phyloP scores from a whole-genome alignment of 257 asterid species.

The Scutellaria baicalensis region DNA sequence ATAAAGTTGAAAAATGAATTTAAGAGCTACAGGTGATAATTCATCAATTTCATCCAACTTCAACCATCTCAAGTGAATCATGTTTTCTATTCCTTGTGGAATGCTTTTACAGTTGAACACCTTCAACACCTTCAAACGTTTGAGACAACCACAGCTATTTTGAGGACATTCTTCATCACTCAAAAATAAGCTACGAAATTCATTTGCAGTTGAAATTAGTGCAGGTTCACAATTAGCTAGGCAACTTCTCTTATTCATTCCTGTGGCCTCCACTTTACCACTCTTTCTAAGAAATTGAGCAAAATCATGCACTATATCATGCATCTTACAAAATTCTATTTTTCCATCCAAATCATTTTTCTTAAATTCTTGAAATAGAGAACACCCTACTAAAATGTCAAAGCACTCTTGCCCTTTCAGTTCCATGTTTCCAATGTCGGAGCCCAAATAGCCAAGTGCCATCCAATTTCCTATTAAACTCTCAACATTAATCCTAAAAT shows the following conservation, averaged over 20 bases:
- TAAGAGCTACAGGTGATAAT: background rate
- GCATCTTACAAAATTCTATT: background rate
- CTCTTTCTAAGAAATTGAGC: slow-evolving; percentile 2
- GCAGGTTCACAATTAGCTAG: background rate
- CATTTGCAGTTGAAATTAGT: background rate
- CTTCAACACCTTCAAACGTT: background rate
- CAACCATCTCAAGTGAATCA: background rate
- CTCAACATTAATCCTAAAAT: slow-evolving; percentile 24
- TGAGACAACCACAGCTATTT: background rate
- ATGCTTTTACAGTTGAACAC: background rate
- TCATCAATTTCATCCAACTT: background rate
- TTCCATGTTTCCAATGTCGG: slow-evolving; percentile 15
- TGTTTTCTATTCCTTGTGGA: background rate
- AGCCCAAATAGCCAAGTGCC: slow-evolving; percentile 38
- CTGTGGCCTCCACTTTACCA: background rate
- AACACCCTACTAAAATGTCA: background rate
- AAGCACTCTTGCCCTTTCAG: slow-evolving; percentile 17
- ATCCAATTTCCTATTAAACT: slow-evolving; percentile 34
- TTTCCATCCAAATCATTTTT: background rate
- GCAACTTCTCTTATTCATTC: background rate
- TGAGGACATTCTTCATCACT: background rate
- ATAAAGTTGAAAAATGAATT: background rate
- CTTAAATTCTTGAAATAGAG: slow-evolving; percentile 5
- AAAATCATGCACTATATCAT: slow-evolving; percentile 19
- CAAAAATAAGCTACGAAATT: background rate